Evolutionary conservation across 2,329 filamentous ascomycete genomes (phyloP).

Genomic region (Botrytis elliptica): DNA sequence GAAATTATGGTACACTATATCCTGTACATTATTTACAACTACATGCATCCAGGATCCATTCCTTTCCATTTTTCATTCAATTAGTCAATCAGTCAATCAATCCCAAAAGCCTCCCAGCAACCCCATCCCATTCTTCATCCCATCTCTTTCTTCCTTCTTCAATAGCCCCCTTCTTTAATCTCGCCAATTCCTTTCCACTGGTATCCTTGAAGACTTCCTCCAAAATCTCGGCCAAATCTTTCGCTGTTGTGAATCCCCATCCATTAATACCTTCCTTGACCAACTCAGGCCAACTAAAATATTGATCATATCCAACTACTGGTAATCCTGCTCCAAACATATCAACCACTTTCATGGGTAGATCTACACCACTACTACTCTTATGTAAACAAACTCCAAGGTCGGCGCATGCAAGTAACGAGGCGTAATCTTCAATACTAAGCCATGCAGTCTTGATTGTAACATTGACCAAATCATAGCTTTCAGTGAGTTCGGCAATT

Average conservation of each 20-base stretch:
- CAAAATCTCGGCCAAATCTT: slow-evolving; percentile 64
- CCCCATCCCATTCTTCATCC: slow-evolving; percentile 89
- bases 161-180: slow-evolving; percentile 66
- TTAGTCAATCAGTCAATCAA: slow-evolving; percentile 8
- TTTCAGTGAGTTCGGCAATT: slow-evolving; percentile 60
- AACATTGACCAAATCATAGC: slow-evolving; percentile 63
- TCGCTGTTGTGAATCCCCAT: slow-evolving; percentile 72
- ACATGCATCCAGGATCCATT: background rate
- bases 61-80: background rate
- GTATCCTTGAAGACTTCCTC: slow-evolving; percentile 58
- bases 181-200: slow-evolving; percentile 54
- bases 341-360: slow-evolving; percentile 99
- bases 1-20: background rate
- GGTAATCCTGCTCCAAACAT: slow-evolving; percentile 96
- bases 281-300: slow-evolving; percentile 88
- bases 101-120: slow-evolving; percentile 71
- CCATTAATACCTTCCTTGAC: slow-evolving; percentile 86
- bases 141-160: slow-evolving; percentile 75
- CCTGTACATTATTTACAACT: background rate
- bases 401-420: slow-evolving; percentile 79
- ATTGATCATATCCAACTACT: slow-evolving; percentile 80
- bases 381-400: slow-evolving; percentile 89
- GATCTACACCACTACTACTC: slow-evolving; percentile 89
- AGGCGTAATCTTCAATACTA: slow-evolving; percentile 78
- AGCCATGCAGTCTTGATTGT: slow-evolving; percentile 82